Conservation (phyloP, 805 yeast species). For the Barnettozyma pratensis region DNA sequence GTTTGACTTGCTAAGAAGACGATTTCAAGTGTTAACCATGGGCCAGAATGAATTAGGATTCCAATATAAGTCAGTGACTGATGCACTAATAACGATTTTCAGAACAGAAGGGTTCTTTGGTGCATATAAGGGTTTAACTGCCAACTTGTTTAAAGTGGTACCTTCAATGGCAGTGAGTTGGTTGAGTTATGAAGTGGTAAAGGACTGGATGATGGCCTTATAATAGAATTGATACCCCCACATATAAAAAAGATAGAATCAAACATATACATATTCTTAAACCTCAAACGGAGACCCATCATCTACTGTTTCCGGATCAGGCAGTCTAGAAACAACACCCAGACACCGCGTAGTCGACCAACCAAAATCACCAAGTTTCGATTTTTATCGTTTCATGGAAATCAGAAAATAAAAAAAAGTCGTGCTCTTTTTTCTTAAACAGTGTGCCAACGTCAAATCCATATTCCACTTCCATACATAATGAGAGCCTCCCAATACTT, state of each 20-base stretch:
- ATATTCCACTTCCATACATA: slow-evolving; percentile 1
- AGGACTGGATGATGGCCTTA: slow-evolving; percentile 33
- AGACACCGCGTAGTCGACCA: slow-evolving; percentile 9
- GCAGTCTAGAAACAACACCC: slow-evolving; percentile 6
- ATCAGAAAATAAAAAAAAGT: slow-evolving; percentile 1
- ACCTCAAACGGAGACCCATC: background rate
- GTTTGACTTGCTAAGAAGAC: slow-evolving; percentile 77
- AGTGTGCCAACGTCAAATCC: background rate
- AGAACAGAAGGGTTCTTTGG: slow-evolving; percentile 69
- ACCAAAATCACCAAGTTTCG: slow-evolving; percentile 8
- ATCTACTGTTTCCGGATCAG: background rate
- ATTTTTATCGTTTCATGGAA: slow-evolving; percentile 1
- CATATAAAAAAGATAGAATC: background rate
- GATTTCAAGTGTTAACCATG: slow-evolving; percentile 90
- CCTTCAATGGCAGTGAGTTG: slow-evolving; percentile 97
- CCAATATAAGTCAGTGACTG: slow-evolving; percentile 67
- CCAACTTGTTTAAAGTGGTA: slow-evolving; percentile 82
- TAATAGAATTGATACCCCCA: background rate
- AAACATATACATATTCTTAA: background rate
- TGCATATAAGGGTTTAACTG: slow-evolving; percentile 68
- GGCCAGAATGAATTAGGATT: slow-evolving; percentile 72
- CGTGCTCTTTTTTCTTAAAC: background rate
- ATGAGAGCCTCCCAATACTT: slow-evolving; percentile 48
- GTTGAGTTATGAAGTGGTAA: slow-evolving; percentile 74
- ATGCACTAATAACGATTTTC: slow-evolving; percentile 69